phyloP scores from a whole-genome alignment of 371 early-diverging fungal species.

The Mucor velutinosus region DNA sequence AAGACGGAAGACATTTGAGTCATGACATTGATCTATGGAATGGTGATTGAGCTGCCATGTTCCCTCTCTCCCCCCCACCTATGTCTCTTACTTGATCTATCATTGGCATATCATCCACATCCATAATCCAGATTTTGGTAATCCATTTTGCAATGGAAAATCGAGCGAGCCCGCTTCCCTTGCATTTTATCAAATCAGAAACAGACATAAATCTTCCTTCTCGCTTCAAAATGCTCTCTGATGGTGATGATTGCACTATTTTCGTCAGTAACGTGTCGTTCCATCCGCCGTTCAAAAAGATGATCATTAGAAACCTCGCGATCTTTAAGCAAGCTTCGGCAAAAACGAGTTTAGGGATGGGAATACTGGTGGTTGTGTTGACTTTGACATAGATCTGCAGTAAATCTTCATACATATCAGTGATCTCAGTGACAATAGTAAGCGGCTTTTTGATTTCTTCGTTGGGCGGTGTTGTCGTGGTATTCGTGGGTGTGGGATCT shows the following conservation, averaged over 20 bases:
- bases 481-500: slow-evolving; percentile 2
- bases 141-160: slow-evolving; percentile 68
- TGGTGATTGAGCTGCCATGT: neutral
- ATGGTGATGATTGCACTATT: slow-evolving; percentile 10
- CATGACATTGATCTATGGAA: slow-evolving; percentile 55
- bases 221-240: neutral
- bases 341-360: slow-evolving; percentile 38
- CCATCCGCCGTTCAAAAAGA: slow-evolving; percentile 44
- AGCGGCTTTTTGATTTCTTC: slow-evolving; percentile 9
- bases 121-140: slow-evolving; percentile 56
- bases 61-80: too few relatives aligned
- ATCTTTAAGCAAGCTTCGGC: slow-evolving; percentile 54
- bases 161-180: slow-evolving; percentile 34
- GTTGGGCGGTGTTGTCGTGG: neutral
- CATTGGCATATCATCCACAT: slow-evolving; percentile 55
- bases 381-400: slow-evolving; percentile 56
- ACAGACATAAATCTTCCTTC: slow-evolving; percentile 10
- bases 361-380: slow-evolving; percentile 26
- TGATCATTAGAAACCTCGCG: slow-evolving; percentile 41
- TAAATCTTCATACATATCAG: slow-evolving; percentile 53
- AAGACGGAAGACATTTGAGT: slow-evolving; percentile 69
- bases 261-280: slow-evolving; percentile 22
- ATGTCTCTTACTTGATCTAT: slow-evolving; percentile 56
- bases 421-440: slow-evolving; percentile 40
- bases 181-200: slow-evolving; percentile 17